Evolutionary conservation across 176 grass and related monocot species (phyloP), one percentile per base, ranked within the genome.

Genomic region (Musa beccarii): DNA sequence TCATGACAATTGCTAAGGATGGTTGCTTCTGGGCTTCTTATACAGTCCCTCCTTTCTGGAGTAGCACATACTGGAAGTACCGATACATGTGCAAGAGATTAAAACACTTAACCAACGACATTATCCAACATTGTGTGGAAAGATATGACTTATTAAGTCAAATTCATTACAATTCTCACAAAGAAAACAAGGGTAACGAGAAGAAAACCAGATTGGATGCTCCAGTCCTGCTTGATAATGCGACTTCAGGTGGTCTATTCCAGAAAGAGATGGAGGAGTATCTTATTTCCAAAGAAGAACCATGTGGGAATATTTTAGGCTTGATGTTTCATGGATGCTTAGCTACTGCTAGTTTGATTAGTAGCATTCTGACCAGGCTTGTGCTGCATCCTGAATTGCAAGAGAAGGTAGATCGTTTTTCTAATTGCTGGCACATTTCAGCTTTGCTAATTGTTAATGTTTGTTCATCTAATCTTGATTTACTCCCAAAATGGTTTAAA

Each of bases 251-350:
- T 71, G 26, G 50, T 62, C 82, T 51, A 54, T 63, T 84, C 56
- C 61, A 77, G 43, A 63, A 81, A 72, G 73, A 81, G 21, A 74
- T 55, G 72, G 79, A 85, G 76, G 76, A 82, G 43, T 12, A 67
- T 83, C 66, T 83, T 63, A 63, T 64, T 79, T 89, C 82, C 66
- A 68, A 89, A 76, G 86, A 96, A 72, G 92, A 96, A 83, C 74
- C 79, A 68, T 89, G 80, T 95, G 96, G 86, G 64, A 90, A 92
- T 67, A 81, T 99, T 23, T 72, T 86, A 55, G 88, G 78, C 70
- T 83, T 94, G 83, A 99, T 99, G 91, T 92, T 99, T 80, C 96
- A 99, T 86, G 91, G 96, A 86, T 84, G 84, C 76, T 79, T 90
- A 53, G 72, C 96, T 78, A 83, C 76, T 77, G 86, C 86, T 75